A percentile compares a stretch with the other conserved stretches of the same genome.
phyloP scores from a whole-genome alignment of 2,329 filamentous ascomycete species.

The Calonectria hawksworthii region DNA sequence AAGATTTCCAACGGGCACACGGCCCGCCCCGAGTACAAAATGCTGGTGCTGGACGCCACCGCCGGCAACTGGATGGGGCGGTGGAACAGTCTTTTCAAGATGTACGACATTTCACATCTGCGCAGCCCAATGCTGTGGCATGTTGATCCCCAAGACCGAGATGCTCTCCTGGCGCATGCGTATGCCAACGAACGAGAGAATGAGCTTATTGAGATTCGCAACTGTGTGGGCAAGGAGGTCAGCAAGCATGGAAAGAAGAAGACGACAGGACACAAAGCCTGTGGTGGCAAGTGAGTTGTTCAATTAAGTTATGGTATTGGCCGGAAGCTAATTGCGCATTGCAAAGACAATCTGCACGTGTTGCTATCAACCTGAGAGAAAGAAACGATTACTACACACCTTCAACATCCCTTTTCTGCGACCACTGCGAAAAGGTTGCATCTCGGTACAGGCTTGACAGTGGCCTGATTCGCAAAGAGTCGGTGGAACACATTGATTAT shows the following conservation, averaged over 20 bases:
- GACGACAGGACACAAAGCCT: constrained; percentile 50
- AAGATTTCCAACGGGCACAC: constrained; percentile 41
- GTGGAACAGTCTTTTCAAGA: constrained; percentile 79
- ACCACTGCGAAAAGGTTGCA: constrained; percentile 72
- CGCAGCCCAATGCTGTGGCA: constrained; percentile 89
- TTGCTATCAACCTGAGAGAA: constrained; percentile 75
- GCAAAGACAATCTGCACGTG: constrained; percentile 56
- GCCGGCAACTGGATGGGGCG: constrained; percentile 76
- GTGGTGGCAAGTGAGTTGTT: constrained; percentile 59
- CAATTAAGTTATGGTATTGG: rapidly evolving
- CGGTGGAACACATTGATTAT: constrained; percentile 73
- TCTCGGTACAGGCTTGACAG: constrained; percentile 63
- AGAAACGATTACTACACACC: constrained; percentile 79
- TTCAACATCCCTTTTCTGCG: constrained; percentile 71
- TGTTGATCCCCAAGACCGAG: constrained; percentile 80
- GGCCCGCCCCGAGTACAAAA: constrained; percentile 51
- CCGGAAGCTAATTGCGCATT: background rate
- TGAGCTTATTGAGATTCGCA: constrained; percentile 78
- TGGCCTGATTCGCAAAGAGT: constrained; percentile 72
- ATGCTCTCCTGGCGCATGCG: constrained; percentile 79
- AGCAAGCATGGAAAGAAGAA: constrained; percentile 86
- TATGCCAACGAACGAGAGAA: constrained; percentile 71
- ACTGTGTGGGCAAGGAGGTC: constrained; percentile 83
- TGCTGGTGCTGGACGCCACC: constrained; percentile 77
- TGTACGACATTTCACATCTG: constrained; percentile 78